Evolutionary conservation across 2,329 filamentous ascomycete species (phyloP).

Genomic region (Phoma herbarum): DNA sequence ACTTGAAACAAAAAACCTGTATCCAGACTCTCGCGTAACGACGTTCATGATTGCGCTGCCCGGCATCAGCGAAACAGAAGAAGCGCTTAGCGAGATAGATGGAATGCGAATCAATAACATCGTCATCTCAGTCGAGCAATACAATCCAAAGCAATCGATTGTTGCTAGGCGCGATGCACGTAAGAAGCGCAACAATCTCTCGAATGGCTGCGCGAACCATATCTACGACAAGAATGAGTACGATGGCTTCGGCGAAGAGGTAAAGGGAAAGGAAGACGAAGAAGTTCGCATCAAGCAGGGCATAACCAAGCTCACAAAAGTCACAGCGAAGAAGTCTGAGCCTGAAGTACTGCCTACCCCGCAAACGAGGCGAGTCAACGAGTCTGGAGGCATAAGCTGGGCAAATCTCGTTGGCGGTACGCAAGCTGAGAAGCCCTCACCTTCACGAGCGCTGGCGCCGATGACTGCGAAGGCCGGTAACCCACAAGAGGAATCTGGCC

Average conservation of each 20-base stretch:
- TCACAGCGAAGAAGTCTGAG: neutral
- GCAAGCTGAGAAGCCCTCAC: neutral
- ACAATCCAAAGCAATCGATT: constrained; percentile 24
- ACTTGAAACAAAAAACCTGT: constrained; percentile 28
- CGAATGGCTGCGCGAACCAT: neutral
- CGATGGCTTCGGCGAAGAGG: neutral
- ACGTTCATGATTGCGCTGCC: constrained; percentile 29
- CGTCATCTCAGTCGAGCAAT: constrained; percentile 28
- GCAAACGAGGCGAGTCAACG: neutral
- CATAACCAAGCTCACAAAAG: neutral
- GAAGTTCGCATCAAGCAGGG: neutral
- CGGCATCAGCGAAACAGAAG: constrained; percentile 14
- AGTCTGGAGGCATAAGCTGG: constrained; percentile 4
- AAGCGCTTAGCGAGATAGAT: constrained; percentile 14
- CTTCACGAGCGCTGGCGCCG: neutral
- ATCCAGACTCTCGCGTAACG: constrained; percentile 23
- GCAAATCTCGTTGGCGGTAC: neutral
- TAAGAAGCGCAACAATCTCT: neutral
- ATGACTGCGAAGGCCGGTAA: neutral
- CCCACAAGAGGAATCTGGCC: neutral
- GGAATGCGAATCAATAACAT: constrained; percentile 21
- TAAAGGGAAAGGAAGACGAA: neutral
- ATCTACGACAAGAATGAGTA: neutral
- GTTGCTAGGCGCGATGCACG: constrained; percentile 11
- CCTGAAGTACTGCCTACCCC: neutral